A percentile compares a stretch with the other conserved stretches of the same genome.
phyloP scores from a whole-genome alignment of 1,284 basidiomycete species.

The Ceratobasidium sp. region DNA sequence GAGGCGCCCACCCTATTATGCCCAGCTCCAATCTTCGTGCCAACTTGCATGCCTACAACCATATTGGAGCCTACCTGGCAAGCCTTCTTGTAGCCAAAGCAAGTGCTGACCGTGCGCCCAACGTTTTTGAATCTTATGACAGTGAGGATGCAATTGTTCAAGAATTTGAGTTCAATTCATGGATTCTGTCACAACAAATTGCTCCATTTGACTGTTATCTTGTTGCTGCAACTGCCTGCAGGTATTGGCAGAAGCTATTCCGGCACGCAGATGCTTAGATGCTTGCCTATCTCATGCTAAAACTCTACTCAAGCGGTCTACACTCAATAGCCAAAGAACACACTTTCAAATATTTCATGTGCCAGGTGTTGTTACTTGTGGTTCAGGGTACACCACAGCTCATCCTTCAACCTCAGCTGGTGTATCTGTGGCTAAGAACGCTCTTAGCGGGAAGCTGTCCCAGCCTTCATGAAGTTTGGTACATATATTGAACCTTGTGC shows the following conservation, averaged over 20 bases:
- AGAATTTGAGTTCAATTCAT: constrained; percentile 29
- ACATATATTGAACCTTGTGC: too few relatives aligned
- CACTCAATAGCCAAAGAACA: constrained; percentile 62
- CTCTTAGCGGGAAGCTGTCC: too few relatives aligned
- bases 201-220: constrained; percentile 24
- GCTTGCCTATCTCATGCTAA: constrained; percentile 53
- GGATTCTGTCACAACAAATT: constrained; percentile 8
- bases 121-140: neutral
- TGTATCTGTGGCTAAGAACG: too few relatives aligned
- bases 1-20: neutral
- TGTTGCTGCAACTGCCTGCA: neutral
- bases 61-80: constrained; percentile 7
- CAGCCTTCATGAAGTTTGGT: too few relatives aligned
- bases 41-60: neutral
- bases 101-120: neutral
- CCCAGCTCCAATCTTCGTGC: constrained; percentile 22
- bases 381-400: neutral
- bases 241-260: constrained; percentile 27
- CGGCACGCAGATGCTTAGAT: constrained; percentile 33
- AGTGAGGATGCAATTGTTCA: neutral
- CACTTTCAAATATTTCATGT: constrained; percentile 58
- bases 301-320: constrained; percentile 56
- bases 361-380: neutral
- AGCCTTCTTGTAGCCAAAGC: neutral
- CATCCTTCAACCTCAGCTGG: too few relatives aligned